Conservation (phyloP, 2,329 filamentous ascomycete genomes). For the Hansfordia pulvinata region DNA sequence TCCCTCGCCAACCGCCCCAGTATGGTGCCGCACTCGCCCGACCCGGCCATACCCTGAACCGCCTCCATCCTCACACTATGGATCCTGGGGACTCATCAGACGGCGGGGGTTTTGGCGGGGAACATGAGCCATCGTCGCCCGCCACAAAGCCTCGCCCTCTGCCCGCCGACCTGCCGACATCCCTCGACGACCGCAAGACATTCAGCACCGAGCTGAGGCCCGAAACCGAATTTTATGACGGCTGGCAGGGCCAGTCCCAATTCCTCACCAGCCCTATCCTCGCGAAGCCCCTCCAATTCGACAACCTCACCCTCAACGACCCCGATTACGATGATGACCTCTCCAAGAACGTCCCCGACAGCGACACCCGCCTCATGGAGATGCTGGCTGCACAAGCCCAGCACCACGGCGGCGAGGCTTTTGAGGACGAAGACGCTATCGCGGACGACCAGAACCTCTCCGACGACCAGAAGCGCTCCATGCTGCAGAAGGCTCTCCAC, state of each 20-base stretch:
- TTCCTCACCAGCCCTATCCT: slow-evolving; percentile 79
- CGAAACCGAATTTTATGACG: slow-evolving; percentile 97
- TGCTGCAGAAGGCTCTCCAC: slow-evolving; percentile 76
- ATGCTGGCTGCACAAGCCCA: slow-evolving; percentile 94
- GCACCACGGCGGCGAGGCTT: slow-evolving; percentile 57
- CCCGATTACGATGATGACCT: slow-evolving; percentile 56
- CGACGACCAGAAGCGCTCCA: slow-evolving; percentile 61
- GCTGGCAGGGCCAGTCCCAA: slow-evolving; percentile 97
- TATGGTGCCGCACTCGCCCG: no score
- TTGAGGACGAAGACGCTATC: slow-evolving; percentile 70
- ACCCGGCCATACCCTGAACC: no score
- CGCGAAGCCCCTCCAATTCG: slow-evolving; percentile 72
- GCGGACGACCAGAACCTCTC: slow-evolving; percentile 61
- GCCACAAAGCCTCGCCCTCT: slow-evolving; percentile 37
- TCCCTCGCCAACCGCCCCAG: no score
- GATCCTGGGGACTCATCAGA: slow-evolving; percentile 43
- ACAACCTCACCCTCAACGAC: slow-evolving; percentile 71
- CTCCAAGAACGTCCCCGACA: slow-evolving; percentile 50
- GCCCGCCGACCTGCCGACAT: slow-evolving; percentile 78
- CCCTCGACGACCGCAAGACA: slow-evolving; percentile 73
- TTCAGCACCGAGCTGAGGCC: slow-evolving; percentile 51
- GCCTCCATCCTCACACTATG: slow-evolving; percentile 36
- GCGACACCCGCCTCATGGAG: slow-evolving; percentile 79
- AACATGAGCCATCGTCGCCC: slow-evolving; percentile 7
- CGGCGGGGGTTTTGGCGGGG: slow-evolving; percentile 26